Conservation (phyloP, 2,329 filamentous ascomycete species). For the Colletotrichum viniferum region DNA sequence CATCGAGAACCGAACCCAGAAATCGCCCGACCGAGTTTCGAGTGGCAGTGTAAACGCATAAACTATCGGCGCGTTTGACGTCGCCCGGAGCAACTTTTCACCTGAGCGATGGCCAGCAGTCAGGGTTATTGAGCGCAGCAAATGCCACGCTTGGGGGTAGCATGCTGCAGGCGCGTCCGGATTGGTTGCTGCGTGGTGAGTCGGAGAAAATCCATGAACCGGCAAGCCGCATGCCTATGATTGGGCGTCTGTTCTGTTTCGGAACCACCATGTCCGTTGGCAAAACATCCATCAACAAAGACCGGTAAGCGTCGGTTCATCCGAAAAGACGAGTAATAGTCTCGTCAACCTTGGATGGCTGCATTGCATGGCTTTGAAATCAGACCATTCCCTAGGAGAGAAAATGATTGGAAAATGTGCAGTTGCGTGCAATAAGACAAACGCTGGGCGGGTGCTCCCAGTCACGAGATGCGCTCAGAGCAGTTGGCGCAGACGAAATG, state of each 20-base stretch:
- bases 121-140: background rate
- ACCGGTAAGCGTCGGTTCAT: background rate
- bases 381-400: background rate
- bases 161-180: background rate
- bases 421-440: background rate
- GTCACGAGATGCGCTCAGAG: background rate
- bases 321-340: background rate
- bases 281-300: background rate
- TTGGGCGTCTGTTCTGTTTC: background rate
- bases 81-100: background rate
- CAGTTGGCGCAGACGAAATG: background rate
- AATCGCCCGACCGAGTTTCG: background rate
- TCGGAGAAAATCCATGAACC: background rate
- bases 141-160: background rate
- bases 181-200: background rate
- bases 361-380: background rate
- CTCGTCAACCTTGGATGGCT: background rate
- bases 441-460: background rate
- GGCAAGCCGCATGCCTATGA: background rate
- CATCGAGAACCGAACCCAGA: background rate
- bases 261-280: background rate
- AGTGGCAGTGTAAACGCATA: background rate
- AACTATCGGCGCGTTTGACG: background rate
- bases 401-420: background rate
- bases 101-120: background rate